phyloP scores from a whole-genome alignment of 495 filamentous ascomycete genomes.

The Penicillium canescens region DNA sequence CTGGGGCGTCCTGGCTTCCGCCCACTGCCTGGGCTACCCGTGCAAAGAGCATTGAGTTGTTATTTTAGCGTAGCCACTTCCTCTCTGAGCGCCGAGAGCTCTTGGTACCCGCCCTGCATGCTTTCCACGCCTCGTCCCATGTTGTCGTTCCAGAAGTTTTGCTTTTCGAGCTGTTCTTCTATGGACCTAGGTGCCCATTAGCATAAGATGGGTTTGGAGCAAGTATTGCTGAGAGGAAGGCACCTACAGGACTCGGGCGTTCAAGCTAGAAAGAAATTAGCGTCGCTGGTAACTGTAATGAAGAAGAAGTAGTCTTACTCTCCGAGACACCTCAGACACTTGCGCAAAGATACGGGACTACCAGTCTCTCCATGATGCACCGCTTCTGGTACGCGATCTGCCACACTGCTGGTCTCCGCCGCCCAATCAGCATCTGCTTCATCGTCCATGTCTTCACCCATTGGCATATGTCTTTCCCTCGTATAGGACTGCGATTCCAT shows the following conservation, averaged over 20 bases:
- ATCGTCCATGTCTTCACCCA: not conserved
- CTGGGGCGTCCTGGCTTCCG: constrained; percentile 1
- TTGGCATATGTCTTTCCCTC: not conserved
- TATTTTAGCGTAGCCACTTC: not conserved
- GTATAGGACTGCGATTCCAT: not conserved
- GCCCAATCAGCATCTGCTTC: constrained; percentile 3
- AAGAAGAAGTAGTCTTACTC: not conserved
- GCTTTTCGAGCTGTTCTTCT: constrained; percentile 1
- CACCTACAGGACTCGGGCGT: not conserved
- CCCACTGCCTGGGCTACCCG: not conserved
- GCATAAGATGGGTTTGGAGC: not conserved
- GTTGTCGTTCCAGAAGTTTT: constrained; percentile 3
- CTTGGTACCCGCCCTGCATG: constrained; percentile 3
- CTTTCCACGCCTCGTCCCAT: constrained; percentile 4
- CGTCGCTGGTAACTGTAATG: not conserved
- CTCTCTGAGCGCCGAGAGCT: constrained; percentile 1
- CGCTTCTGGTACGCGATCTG: not conserved
- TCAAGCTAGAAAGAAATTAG: constrained; percentile 2
- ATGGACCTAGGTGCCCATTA: constrained; percentile 1
- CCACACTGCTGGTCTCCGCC: not conserved
- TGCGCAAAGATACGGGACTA: not conserved
- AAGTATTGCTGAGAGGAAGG: not conserved
- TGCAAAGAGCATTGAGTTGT: not conserved
- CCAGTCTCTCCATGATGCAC: not conserved
- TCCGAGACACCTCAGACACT: constrained; percentile 1